Evolutionary conservation across 179 eudicot genomes (phyloP), one percentile per base, ranked within the genome.

Genomic region (Actinidia arguta): DNA sequence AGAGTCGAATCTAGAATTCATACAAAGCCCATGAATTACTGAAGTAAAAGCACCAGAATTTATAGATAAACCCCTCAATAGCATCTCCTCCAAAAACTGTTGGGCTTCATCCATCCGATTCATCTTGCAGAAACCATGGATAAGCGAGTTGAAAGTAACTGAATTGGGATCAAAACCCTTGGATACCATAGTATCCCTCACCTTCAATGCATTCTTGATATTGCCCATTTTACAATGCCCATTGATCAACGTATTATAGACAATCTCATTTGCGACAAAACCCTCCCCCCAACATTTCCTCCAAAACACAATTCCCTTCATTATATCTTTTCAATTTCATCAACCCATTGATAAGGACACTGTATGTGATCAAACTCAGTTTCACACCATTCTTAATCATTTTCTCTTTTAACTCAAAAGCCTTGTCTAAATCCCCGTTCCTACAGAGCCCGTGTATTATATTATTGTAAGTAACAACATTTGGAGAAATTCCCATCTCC

Each of bases 211-310:
- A 48, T 81, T 80, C 78, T 20, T 79, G 63, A 89, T 80, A 48
- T 90, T 88, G 70, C 98, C 99, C 55, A 84, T 88, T 83, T 83
- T 88, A 85, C 97, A 93, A 77, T 89, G 92, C 71, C 99, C 99
- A 78, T 91, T 89, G 81, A 95, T 92, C 83, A 95, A 86, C 5
- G 92, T 87, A 85, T 93, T 95, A 82, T 87, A 95, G 78, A 93
- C 84, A 77, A 94, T 87, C 75, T 78, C 93, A 83, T 94, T 94
- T 22, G 94, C 92, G 54, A 83, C 85, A 68, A 91, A 74, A 76
- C 97, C 97, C 46, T 86, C n/a, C 86, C 27, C 63, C 86, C 42
- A 76, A 68, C 99, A 96, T 92, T 82, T 93, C 97, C 42, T 81
- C 81, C 76, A 96, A 83, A 56, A 94, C 76, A 56, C 59, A 31